Evolutionary conservation across 306 rosid species (phyloP).

Genomic region (Mimosa pudica): DNA sequence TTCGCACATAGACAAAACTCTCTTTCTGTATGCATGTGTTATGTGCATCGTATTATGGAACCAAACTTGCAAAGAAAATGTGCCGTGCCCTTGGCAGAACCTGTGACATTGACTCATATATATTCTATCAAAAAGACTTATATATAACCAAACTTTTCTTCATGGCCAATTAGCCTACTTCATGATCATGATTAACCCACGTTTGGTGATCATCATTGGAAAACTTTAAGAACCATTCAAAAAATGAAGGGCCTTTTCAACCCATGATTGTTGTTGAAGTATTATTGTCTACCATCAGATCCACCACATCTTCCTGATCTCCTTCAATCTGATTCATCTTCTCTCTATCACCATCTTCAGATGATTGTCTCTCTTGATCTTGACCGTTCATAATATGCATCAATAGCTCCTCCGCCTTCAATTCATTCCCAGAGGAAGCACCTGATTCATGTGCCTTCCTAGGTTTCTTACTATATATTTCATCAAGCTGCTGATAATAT

Average conservation of each 20-base stretch:
- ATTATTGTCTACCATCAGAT: slow-evolving; percentile 36
- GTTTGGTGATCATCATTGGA: slow-evolving; percentile 1
- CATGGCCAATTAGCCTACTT: neutral
- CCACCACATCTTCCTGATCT: slow-evolving; percentile 34
- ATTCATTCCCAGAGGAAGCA: slow-evolving; percentile 45
- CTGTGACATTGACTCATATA: neutral
- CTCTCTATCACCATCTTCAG: slow-evolving; percentile 50
- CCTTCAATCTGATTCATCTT: slow-evolving; percentile 41
- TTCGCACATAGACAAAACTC: slow-evolving; percentile 5
- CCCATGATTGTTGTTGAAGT: slow-evolving; percentile 47
- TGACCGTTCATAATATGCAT: slow-evolving; percentile 74
- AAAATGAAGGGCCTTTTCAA: slow-evolving; percentile 30
- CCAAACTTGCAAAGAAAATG: neutral
- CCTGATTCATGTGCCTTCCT: slow-evolving; percentile 42
- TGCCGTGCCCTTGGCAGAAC: neutral
- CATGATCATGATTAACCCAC: slow-evolving; percentile 18
- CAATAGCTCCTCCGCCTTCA: slow-evolving; percentile 80
- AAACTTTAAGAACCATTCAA: neutral
- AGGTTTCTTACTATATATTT: slow-evolving; percentile 54
- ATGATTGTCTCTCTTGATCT: slow-evolving; percentile 38
- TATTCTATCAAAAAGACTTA: neutral
- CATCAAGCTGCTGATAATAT: slow-evolving; percentile 72
- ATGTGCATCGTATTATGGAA: neutral
- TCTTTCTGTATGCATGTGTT: neutral
- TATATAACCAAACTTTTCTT: neutral